Percentiles rank a stretch among this genome's conserved stretches.
Evolutionary conservation across 768 basidiomycete species (phyloP).

Genomic region (Russula compacta): DNA sequence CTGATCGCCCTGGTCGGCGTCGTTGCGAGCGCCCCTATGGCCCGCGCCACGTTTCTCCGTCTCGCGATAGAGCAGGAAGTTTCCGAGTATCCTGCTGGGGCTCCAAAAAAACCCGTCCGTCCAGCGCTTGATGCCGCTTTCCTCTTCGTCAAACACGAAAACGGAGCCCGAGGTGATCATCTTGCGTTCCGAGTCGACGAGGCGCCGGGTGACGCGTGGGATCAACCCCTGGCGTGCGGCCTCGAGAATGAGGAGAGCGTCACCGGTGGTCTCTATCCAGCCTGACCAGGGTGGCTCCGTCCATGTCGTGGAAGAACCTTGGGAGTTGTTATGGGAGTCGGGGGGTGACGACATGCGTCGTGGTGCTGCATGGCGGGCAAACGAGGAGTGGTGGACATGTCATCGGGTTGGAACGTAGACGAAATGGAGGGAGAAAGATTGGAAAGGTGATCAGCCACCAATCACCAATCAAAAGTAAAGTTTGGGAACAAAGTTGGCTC

Average conservation of each 20-base stretch:
- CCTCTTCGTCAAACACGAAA: conserved; percentile 96
- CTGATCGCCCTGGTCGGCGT: conserved; percentile 26
- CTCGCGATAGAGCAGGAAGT: conserved; percentile 93
- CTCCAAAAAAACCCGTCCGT: conserved; percentile 98
- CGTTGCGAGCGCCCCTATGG: conserved; percentile 43
- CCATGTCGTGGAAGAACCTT: conserved; percentile 41
- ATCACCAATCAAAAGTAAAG: conserved; percentile 22
- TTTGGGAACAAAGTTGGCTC: conserved; percentile 23
- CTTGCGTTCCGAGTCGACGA: conserved; percentile 85
- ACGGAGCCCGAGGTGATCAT: conserved; percentile 92
- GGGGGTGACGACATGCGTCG: conserved; percentile 19
- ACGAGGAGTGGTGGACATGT: neutral
- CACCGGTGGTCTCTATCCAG: conserved; percentile 91
- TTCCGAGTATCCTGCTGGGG: conserved; percentile 85
- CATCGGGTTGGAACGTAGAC: neutral
- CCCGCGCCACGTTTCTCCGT: conserved; percentile 75
- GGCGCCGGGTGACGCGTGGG: conserved; percentile 82
- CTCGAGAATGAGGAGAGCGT: conserved; percentile 94
- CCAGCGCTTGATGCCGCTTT: conserved; percentile 96
- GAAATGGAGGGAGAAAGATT: conserved; percentile 3
- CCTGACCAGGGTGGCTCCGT: conserved; percentile 88
- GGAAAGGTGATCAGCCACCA: conserved; percentile 19
- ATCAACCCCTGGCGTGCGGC: conserved; percentile 86
- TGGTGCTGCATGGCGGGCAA: conserved; percentile 6
- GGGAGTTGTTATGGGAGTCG: conserved; percentile 13